These are phyloP conservation scores for Spathaspora sp. DNA, from an alignment of 1,139 yeast genomes.

Conservation along the genomic window DNA sequence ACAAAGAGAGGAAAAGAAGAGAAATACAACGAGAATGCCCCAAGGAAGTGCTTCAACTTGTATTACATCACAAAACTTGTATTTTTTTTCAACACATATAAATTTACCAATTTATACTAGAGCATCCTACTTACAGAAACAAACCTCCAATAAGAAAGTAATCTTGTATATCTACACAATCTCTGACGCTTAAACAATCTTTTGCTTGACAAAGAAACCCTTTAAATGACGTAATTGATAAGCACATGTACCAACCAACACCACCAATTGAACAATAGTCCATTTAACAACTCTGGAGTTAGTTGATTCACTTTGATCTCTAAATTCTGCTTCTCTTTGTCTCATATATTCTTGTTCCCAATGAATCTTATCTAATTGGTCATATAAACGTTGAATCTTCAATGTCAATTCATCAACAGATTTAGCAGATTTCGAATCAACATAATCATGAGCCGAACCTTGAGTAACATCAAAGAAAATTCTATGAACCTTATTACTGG, in stretches of 20 bases:
- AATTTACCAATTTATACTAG: too few relatives aligned
- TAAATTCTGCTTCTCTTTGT: slow-evolving; percentile 47
- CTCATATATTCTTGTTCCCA: slow-evolving; percentile 48
- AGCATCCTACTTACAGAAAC: too few relatives aligned
- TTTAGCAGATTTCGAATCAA: slow-evolving; percentile 46
- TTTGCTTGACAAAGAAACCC: slow-evolving; percentile 52
- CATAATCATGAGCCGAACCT: slow-evolving; percentile 49
- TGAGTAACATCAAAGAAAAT: slow-evolving; percentile 47
- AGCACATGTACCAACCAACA: slow-evolving; percentile 48
- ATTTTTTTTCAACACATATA: too few relatives aligned
- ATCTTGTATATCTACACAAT: background rate
- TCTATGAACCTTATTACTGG: slow-evolving; percentile 35
- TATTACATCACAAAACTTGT: too few relatives aligned
- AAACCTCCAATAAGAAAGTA: too few relatives aligned
- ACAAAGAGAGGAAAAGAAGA: background rate
- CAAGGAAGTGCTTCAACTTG: background rate
- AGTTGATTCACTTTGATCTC: slow-evolving; percentile 49
- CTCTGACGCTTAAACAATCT: slow-evolving; percentile 34
- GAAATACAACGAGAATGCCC: background rate
- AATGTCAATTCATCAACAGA: slow-evolving; percentile 44
- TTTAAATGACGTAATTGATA: slow-evolving; percentile 53
- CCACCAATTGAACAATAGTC: slow-evolving; percentile 47
- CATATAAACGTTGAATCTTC: slow-evolving; percentile 39
- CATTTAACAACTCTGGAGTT: slow-evolving; percentile 47
- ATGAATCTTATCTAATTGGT: slow-evolving; percentile 44